These are phyloP conservation scores for Glycine tomentella DNA, from an alignment of 306 rosid species.

Conservation along the genomic window DNA sequence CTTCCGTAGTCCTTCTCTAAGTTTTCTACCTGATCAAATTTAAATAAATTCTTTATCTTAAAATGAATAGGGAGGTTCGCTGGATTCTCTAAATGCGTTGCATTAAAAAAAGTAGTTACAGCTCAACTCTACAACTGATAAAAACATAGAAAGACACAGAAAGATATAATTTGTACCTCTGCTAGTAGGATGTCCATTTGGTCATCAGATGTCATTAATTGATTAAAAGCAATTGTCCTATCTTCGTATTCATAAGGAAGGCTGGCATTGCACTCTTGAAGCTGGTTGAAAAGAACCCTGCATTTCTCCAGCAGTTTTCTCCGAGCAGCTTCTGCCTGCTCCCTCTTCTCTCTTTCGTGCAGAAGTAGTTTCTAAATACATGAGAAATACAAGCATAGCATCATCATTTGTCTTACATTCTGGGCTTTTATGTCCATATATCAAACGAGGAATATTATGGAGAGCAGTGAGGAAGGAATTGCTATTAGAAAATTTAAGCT, in stretches of 20 bases:
- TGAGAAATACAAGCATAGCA: constrained; percentile 31
- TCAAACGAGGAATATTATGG: constrained; percentile 22
- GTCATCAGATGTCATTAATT: constrained; percentile 70
- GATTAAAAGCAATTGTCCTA: constrained; percentile 51
- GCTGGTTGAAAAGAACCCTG: constrained; percentile 67
- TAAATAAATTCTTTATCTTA: constrained; percentile 7
- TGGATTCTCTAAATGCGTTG: constrained; percentile 11
- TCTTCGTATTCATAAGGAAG: constrained; percentile 55
- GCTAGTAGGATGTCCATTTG: constrained; percentile 66
- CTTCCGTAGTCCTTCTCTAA: constrained; percentile 57
- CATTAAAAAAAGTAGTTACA: constrained; percentile 27
- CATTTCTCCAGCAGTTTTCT: constrained; percentile 65
- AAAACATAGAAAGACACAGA: constrained; percentile 9
- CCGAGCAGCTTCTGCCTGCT: constrained; percentile 59
- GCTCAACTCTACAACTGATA: constrained; percentile 29
- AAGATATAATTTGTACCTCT: constrained; percentile 64
- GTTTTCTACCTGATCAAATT: constrained; percentile 70
- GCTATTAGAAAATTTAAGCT: constrained; percentile 21
- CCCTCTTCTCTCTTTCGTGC: constrained; percentile 67
- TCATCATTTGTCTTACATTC: constrained; percentile 38
- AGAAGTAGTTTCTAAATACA: constrained; percentile 66
- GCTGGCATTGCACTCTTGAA: constrained; percentile 68
- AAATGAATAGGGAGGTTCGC: constrained; percentile 11
- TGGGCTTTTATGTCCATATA: constrained; percentile 26
- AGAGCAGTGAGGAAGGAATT: constrained; percentile 33